phyloP scores from a whole-genome alignment of 1,284 basidiomycete species.

The Cryptococcus sp. region DNA sequence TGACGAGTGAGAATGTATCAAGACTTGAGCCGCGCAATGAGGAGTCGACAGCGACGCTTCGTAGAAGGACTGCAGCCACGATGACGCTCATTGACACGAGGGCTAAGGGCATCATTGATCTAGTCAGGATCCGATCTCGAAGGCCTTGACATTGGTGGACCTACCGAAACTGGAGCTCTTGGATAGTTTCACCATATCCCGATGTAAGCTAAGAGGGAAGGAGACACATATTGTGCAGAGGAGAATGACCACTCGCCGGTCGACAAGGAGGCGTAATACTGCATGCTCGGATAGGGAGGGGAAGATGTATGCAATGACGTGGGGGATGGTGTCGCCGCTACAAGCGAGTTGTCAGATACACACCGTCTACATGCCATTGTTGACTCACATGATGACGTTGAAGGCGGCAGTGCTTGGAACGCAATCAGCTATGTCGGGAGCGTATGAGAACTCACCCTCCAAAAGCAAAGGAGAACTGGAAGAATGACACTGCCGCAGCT shows the following conservation, averaged over 20 bases:
- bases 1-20: constrained; percentile 70
- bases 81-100: constrained; percentile 93
- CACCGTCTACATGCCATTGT: too few relatives aligned
- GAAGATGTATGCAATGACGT: constrained; percentile 84
- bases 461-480: constrained; percentile 96
- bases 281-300: constrained; percentile 69
- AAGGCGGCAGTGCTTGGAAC: constrained; percentile 87
- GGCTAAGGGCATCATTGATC: constrained; percentile 53
- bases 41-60: constrained; percentile 77
- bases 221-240: constrained; percentile 84
- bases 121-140: not conserved
- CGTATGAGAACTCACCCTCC: constrained; percentile 62
- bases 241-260: constrained; percentile 84
- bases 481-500: constrained; percentile 89
- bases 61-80: constrained; percentile 79
- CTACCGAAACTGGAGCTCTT: constrained; percentile 78
- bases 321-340: constrained; percentile 89
- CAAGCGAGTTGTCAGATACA: not conserved
- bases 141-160: constrained; percentile 10
- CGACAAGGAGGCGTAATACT: constrained; percentile 72
- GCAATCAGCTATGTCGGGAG: not conserved
- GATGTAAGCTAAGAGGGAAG: constrained; percentile 92
- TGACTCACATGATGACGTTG: constrained; percentile 68
- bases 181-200: constrained; percentile 95
- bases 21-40: constrained; percentile 67